phyloP scores from a whole-genome alignment of 352 stramenopile species.

The Phytophthora multivora region DNA sequence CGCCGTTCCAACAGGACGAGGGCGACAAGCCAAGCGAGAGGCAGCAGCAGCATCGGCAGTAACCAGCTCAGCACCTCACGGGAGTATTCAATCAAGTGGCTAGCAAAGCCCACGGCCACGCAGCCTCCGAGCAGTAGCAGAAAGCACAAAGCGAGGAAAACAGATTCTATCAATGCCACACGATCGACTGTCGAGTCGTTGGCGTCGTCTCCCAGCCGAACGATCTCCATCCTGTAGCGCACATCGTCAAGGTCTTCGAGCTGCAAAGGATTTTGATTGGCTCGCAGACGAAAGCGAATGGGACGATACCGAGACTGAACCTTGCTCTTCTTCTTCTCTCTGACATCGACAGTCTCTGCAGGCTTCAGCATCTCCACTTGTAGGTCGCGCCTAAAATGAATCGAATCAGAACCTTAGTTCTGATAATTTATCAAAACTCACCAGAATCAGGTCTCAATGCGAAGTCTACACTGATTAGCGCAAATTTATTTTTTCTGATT shows the following conservation, averaged over 20 bases:
- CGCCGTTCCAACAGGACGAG: conserved; percentile 57
- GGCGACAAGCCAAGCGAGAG: conserved; percentile 45
- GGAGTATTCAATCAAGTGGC: conserved; percentile 41
- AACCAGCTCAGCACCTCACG: conserved; percentile 40
- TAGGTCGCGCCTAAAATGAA: too few relatives aligned
- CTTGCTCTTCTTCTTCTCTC: conserved; percentile 16
- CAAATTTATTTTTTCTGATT: too few relatives aligned
- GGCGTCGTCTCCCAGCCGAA: conserved; percentile 32
- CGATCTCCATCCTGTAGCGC: conserved; percentile 65
- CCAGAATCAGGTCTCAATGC: too few relatives aligned
- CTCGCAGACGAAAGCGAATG: conserved; percentile 10
- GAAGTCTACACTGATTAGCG: too few relatives aligned
- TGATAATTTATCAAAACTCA: too few relatives aligned
- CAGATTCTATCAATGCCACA: conserved; percentile 35
- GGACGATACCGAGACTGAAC: conserved; percentile 11
- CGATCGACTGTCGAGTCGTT: conserved; percentile 9
- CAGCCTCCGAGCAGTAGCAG: conserved; percentile 39
- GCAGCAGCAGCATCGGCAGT: conserved; percentile 56
- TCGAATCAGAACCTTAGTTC: too few relatives aligned
- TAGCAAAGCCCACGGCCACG: conserved; percentile 42
- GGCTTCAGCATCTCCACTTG: neutral
- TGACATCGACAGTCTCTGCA: conserved; percentile 4
- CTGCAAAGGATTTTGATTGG: conserved; percentile 31
- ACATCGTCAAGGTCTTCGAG: conserved; percentile 74
- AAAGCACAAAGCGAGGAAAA: conserved; percentile 35